Evolutionary conservation across 1,284 basidiomycete genomes (phyloP), one percentile per base, ranked within the genome.

Genomic region (Boletellus deceptivus): DNA sequence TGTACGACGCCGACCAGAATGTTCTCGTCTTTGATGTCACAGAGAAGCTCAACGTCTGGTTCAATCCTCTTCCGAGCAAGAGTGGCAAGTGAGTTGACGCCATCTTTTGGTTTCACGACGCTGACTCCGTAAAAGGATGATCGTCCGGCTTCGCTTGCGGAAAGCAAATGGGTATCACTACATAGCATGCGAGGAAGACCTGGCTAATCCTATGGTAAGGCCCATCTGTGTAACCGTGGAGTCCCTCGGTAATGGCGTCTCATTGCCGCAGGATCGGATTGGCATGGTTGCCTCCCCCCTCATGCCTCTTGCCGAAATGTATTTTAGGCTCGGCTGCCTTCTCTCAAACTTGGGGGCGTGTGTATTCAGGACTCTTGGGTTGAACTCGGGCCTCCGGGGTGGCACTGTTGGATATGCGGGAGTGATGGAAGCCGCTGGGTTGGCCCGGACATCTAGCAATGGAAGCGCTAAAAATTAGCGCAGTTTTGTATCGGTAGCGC

Each of bases 281-380:
- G 69, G 75, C 5, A 68, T 82, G 17, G 14, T 83, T 17, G 50
- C 82, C 3, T 79, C 83, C 0, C 77, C 79, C 3, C 66, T 82
- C 17, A 60, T 70, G 0, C 75, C 77, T 0, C 49, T 82, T 45
- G 62, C 75, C 17, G 64, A 69, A 10, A 41, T 74, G 20, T 67
- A 57, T 11, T 69, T 83, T 37, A 63, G 67, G 13, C 53, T 71
- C 3, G 69, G 72, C 1, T 74, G 72, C 22, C 49, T 75, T 37
- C 55, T 67, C 2, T 78, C 75, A n/a, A 72, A 70, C 44, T 38
- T 82, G 16, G 65, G 72, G 43, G 79, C 79, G 9, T 72, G 69
- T 34, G 52, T 68, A 0, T 74, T 73, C 9, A 73, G 73, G 48
- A 47, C 36, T 14, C 41, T 65, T 10, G 59, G 65, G 10, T 46